Percentiles rank a stretch among this genome's conserved stretches.
Evolutionary conservation across 2,329 filamentous ascomycete species (phyloP).

Genomic region (Sphaerulina populicola): DNA sequence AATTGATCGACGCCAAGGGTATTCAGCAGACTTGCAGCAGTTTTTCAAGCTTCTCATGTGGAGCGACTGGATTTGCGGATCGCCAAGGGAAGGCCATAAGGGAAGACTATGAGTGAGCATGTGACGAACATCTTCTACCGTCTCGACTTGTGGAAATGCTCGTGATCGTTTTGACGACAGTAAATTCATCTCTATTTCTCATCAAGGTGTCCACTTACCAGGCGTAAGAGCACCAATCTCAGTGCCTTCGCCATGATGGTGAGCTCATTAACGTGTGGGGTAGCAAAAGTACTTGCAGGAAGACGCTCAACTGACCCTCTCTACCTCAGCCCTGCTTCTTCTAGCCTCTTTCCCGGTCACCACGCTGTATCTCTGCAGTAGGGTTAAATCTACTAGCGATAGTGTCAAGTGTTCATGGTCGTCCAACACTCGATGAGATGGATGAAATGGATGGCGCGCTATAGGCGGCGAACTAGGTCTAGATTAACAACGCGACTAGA

Average conservation of each 20-base stretch:
- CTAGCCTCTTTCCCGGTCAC: not conserved
- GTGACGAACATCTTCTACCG: not conserved
- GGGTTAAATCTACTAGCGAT: no score
- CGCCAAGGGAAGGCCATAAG: not conserved
- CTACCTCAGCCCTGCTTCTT: not conserved
- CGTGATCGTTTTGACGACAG: not conserved
- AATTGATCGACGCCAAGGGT: no score
- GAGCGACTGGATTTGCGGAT: no score
- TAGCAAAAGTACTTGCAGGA: not conserved
- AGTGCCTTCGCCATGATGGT: conserved; percentile 3
- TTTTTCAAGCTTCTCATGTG: no score
- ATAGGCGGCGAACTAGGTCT: not conserved
- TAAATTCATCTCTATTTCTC: not conserved
- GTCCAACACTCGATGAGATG: no score
- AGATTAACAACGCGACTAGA: conserved; percentile 43
- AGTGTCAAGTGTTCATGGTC: no score
- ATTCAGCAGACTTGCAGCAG: no score
- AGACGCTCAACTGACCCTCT: not conserved
- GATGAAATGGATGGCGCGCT: no score
- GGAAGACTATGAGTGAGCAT: no score
- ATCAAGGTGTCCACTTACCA: not conserved
- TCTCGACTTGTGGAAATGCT: not conserved
- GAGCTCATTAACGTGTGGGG: not conserved
- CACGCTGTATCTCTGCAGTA: not conserved
- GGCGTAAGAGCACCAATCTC: not conserved